These are phyloP conservation scores for Eimeria acervulina DNA, from an alignment of 169 alveolate species.

Conservation along the genomic window DNA sequence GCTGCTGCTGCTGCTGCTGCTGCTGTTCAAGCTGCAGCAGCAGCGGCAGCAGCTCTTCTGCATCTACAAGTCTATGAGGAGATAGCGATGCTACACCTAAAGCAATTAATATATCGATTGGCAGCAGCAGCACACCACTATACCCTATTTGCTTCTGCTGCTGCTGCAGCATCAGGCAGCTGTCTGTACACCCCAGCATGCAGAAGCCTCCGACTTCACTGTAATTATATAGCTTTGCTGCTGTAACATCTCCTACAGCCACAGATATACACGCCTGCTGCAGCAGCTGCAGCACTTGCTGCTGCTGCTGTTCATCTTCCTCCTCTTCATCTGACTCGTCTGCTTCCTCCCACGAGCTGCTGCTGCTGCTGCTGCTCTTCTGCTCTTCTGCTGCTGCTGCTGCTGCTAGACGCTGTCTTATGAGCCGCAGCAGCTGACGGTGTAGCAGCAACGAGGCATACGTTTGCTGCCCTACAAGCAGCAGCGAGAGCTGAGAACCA, in stretches of 20 bases:
- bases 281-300: background rate
- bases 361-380: background rate
- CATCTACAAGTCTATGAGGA: background rate
- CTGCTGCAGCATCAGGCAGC: slow-evolving; percentile 8
- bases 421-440: background rate
- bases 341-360: background rate
- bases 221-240: background rate
- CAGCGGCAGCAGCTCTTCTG: slow-evolving; percentile 10
- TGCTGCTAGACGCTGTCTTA: background rate
- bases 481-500: background rate
- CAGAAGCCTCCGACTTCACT: background rate
- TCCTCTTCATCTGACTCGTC: background rate
- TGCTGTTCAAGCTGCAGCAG: too few species aligned
- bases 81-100: background rate
- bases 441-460: background rate
- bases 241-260: background rate
- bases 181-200: background rate
- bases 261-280: slow-evolving; percentile 5
- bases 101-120: background rate
- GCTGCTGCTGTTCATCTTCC: background rate
- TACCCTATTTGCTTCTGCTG: slow-evolving; percentile 35
- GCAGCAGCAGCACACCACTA: background rate
- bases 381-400: background rate
- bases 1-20: too few species aligned
- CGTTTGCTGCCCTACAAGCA: background rate